Percentiles rank a stretch among this genome's conserved stretches.
Conservation (phyloP, 2,329 filamentous ascomycete species). For the Fusarium humuli region DNA sequence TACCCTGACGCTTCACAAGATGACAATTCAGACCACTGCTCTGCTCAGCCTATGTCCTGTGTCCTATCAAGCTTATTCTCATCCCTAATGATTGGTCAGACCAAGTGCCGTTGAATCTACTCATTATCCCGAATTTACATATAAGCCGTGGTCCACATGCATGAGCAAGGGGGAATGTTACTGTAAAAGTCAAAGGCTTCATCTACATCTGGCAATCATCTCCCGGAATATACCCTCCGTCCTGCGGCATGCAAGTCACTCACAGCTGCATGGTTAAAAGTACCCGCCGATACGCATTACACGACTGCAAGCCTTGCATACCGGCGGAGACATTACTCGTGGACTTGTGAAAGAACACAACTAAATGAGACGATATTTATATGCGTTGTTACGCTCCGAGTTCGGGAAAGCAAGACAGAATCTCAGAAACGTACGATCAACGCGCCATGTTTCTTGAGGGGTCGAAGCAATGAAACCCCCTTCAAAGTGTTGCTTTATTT, state of each 20-base stretch:
- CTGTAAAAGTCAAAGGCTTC: neutral
- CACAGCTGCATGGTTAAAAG: conserved; percentile 6
- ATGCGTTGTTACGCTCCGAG: conserved; percentile 5
- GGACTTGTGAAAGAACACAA: neutral
- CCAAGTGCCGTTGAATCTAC: neutral
- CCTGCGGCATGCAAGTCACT: neutral
- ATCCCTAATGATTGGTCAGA: neutral
- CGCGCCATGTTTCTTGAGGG: neutral
- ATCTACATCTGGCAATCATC: neutral
- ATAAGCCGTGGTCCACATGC: neutral
- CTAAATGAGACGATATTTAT: neutral
- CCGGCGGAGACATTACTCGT: conserved; percentile 11
- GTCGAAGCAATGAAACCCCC: neutral
- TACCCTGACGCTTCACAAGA: no score
- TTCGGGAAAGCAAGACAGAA: neutral
- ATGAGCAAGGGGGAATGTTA: neutral
- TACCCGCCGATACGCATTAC: conserved; percentile 1
- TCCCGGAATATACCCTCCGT: conserved; percentile 5
- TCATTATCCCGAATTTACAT: neutral
- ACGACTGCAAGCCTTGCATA: neutral
- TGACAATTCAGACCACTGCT: neutral
- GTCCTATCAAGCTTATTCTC: neutral
- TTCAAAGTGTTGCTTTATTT: neutral
- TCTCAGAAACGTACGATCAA: neutral
- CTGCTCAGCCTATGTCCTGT: neutral